A percentile compares a stretch with the other conserved stretches of the same genome.
Evolutionary conservation across 164 flowering plant genomes (phyloP).

Genomic region (Vitis rotundifolia): DNA sequence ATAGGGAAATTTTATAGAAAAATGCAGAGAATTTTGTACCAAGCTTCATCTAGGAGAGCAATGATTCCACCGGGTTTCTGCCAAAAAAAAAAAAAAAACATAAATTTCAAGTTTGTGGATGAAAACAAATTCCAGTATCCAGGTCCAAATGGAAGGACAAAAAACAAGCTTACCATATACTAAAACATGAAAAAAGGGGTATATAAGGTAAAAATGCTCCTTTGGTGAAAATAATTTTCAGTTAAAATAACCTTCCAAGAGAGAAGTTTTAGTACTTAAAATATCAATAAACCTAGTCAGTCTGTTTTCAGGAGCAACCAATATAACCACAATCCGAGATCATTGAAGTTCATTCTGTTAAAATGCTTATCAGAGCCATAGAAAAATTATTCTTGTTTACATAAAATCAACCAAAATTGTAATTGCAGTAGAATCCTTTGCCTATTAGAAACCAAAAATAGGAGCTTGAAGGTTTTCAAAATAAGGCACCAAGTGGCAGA

Average conservation of each 20-base stretch:
- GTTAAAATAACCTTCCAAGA: not conserved
- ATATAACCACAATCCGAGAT: not conserved
- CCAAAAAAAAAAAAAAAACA: conserved; percentile 14
- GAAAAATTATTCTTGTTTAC: not conserved
- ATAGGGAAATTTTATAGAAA: not conserved
- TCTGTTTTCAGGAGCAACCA: not conserved
- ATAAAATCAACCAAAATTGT: not conserved
- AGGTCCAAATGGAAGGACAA: not conserved
- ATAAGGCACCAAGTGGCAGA: not conserved
- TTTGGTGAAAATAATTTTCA: not conserved
- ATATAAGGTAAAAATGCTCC: too few relatives aligned
- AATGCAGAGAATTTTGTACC: conserved; percentile 33
- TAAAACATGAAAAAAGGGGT: too few relatives aligned
- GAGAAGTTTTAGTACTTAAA: not conserved
- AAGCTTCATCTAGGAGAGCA: conserved; percentile 79
- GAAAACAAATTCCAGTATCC: not conserved
- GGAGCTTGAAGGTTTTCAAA: not conserved
- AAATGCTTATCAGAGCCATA: not conserved
- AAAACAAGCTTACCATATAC: not conserved
- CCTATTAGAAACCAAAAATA: not conserved
- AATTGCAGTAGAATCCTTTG: not conserved
- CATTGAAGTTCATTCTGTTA: not conserved
- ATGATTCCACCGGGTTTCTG: conserved; percentile 82
- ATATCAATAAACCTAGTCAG: not conserved
- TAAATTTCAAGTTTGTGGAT: not conserved